These are phyloP conservation scores for Periconia sp. DNA, from an alignment of 2,329 filamentous ascomycete species.

Conservation along the genomic window DNA sequence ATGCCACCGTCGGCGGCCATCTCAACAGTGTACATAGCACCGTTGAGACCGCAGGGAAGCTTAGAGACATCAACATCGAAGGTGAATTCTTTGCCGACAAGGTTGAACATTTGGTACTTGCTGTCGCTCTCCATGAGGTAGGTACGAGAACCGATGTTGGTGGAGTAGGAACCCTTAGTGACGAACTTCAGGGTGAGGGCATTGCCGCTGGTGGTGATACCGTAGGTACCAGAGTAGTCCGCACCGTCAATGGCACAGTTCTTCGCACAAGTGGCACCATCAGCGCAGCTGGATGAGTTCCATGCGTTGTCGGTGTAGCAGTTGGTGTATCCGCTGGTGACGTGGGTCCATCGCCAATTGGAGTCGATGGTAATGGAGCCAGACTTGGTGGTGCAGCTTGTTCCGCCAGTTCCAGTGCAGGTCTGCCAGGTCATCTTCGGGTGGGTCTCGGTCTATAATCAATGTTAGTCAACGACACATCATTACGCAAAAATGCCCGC, in stretches of 20 bases:
- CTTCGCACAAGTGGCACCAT: slow-evolving; percentile 44
- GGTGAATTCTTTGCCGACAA: slow-evolving; percentile 50
- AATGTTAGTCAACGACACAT: too few relatives aligned
- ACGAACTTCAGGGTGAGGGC: slow-evolving; percentile 64
- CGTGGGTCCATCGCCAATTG: slow-evolving; percentile 60
- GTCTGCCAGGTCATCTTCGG: slow-evolving; percentile 48
- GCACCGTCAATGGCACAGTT: slow-evolving; percentile 52
- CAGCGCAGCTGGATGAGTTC: slow-evolving; percentile 49
- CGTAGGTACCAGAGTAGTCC: slow-evolving; percentile 51
- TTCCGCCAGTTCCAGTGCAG: slow-evolving; percentile 48
- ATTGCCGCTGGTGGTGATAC: slow-evolving; percentile 60
- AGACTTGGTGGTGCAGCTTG: slow-evolving; percentile 45
- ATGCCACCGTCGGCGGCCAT: slow-evolving; percentile 69
- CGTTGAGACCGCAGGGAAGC: slow-evolving; percentile 73
- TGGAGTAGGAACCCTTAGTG: slow-evolving; percentile 55
- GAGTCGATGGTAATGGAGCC: slow-evolving; percentile 51
- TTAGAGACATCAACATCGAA: slow-evolving; percentile 60
- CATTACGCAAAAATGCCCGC: too few relatives aligned
- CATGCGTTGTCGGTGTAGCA: slow-evolving; percentile 56
- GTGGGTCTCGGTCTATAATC: slow-evolving; percentile 50
- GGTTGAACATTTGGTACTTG: slow-evolving; percentile 52
- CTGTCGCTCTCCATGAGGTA: slow-evolving; percentile 50
- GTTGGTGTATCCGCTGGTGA: slow-evolving; percentile 53
- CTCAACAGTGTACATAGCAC: slow-evolving; percentile 58
- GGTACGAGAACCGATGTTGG: slow-evolving; percentile 50